phyloP scores from a whole-genome alignment of 2,329 filamentous ascomycete genomes.

The Eurotiales sp. region DNA sequence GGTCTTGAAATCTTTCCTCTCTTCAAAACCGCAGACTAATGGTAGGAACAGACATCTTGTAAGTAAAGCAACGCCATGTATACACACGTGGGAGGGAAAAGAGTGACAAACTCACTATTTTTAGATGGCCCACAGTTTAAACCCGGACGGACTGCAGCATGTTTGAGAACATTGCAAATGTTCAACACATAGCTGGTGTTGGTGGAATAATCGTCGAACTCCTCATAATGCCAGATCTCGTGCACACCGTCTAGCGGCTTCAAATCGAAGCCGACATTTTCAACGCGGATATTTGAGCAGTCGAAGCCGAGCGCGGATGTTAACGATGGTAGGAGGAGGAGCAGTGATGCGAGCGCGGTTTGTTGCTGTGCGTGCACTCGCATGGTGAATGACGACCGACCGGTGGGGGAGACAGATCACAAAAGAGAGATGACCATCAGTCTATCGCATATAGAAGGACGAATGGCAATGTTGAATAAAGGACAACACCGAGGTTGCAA shows the following conservation, averaged over 20 bases:
- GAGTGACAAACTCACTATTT: constrained; percentile 30
- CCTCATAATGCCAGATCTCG: constrained; percentile 28
- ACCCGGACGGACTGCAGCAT: constrained; percentile 23
- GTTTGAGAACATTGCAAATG: constrained; percentile 30
- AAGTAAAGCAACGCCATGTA: no score
- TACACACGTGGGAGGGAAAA: neutral
- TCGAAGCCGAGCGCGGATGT: constrained; percentile 32
- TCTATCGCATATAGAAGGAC: no score
- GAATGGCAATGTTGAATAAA: no score
- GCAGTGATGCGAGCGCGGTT: constrained; percentile 15
- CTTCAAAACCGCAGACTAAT: constrained; percentile 73
- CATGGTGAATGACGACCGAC: constrained; percentile 23
- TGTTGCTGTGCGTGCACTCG: constrained; percentile 28
- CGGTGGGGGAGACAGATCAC: neutral
- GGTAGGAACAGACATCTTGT: no score
- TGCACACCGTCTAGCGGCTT: constrained; percentile 37
- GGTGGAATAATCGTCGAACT: constrained; percentile 23
- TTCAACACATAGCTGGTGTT: constrained; percentile 38
- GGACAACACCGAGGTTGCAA: no score
- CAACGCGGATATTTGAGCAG: constrained; percentile 33
- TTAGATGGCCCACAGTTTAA: constrained; percentile 31
- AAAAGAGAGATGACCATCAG: neutral
- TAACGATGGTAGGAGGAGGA: constrained; percentile 24
- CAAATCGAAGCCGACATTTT: constrained; percentile 38
- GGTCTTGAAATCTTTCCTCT: no score